Evolutionary conservation across 305 asterid species (phyloP), one percentile per base, ranked within the genome.

Genomic region (Salvia sclarea): DNA sequence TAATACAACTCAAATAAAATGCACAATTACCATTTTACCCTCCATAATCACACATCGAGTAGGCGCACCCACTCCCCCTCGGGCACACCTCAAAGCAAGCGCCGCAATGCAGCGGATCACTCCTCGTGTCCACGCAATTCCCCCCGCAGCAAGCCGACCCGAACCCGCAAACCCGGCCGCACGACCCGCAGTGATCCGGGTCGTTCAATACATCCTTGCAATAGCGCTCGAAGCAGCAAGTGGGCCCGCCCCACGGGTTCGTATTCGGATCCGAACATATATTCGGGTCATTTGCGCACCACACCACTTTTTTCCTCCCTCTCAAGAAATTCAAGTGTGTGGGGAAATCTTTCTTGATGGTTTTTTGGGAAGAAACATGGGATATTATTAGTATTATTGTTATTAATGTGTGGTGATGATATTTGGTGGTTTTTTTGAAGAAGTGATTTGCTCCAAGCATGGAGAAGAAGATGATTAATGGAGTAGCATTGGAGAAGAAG

Each of bases 31-130:
- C 61, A 61, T 13, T 21, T 41, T 43, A 69, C 14, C 74, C 77
- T 73, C 77, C 80, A 74, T 79, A 82, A 61, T 74, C 86, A 74
- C 86, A 82, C 86, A 82, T 82, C 9, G 79, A 76, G 68, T 74
- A 82, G 41, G 84, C 45, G 69, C 86, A 82, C 31, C 54, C 43
- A 33, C 22, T 54, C 16, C 49, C 63, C 16, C 62, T 40, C 13
- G 68, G 64, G 70, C 84, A 79, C 61, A 38, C 79, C 76, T 76
- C 79, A 71, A 77, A 82, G 37, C 84, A 79, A 41, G 87, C 75
- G 59, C 87, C 87, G 66, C 87, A 82, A 12, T 82, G 81, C n/a
- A 44, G 67, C 52, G 69, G 71, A 69, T 79, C 63, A 70, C 30
- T 79, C 16, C 78, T 79, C 8, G 74, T 56, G 43, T 82, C 82